Evolutionary conservation across 139 green algal species (phyloP), one percentile per base, ranked within the genome.

Genomic region (Deuterostichococcus epilithicus): DNA sequence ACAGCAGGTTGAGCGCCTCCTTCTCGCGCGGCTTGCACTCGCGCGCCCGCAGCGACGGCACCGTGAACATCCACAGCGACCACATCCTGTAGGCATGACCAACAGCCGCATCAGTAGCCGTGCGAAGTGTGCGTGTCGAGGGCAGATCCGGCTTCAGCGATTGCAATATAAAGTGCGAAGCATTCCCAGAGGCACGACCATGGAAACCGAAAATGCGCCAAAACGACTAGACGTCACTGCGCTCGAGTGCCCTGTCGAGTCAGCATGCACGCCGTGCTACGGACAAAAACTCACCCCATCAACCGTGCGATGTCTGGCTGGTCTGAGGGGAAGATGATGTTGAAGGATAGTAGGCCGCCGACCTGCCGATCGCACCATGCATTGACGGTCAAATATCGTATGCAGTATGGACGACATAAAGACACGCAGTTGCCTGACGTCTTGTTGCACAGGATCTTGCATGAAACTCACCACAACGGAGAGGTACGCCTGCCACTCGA

Each of bases 61-160:
- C 89, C 10, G 93, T 96, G 84, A 99, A 97, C 92, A 98, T 98
- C 95, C 94, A 98, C 73, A 97, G 87, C 38, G 83, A 91, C 94
- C 95, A 99, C 95, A 99, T 98, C 74, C 90, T 95, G 86, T 75
- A 75, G 5, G 42, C 59, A 72, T 2, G 65, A 20, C 52, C 26
- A 52, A 23, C 42, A 52, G 13, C n/a, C n/a, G n/a, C n/a, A n/a
- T n/a, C n/a, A n/a, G n/a, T n/a, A n/a, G n/a, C n/a, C n/a, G n/a
- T n/a, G n/a, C n/a, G n/a, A n/a, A n/a, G n/a, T 52, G 42, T 52
- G 42, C 42, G 42, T 52, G 8, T n/a, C n/a, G n/a, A n/a, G n/a
- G n/a, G n/a, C n/a, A n/a, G n/a, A n/a, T n/a, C n/a, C n/a, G n/a
- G n/a, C n/a, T n/a, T n/a, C n/a, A n/a, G n/a, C n/a, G n/a, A n/a